These are phyloP conservation scores for Gaeumannomyces tritici DNA, from an alignment of 2,329 filamentous ascomycete species.

Conservation along the genomic window DNA sequence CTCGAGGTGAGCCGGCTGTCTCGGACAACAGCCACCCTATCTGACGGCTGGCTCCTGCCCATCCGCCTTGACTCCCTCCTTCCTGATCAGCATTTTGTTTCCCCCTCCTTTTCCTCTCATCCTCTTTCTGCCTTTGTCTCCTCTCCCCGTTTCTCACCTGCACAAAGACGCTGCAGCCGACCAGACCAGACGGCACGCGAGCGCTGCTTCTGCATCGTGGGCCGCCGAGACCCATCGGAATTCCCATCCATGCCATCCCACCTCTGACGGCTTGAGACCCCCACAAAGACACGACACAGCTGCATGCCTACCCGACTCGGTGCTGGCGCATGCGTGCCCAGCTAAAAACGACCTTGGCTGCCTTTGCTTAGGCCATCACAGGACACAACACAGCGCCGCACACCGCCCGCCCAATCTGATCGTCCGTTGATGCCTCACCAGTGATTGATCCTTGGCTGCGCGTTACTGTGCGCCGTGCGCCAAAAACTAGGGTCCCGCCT, in stretches of 20 bases:
- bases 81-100: background rate
- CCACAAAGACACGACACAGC: background rate
- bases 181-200: too few relatives aligned
- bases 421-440: background rate
- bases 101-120: background rate
- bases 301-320: background rate
- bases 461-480: background rate
- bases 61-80: background rate
- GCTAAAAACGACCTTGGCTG: background rate
- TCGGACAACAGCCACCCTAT: background rate
- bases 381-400: background rate
- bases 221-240: background rate
- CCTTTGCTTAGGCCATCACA: background rate
- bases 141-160: background rate
- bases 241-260: background rate
- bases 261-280: background rate
- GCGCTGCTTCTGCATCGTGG: background rate
- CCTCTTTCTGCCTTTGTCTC: background rate
- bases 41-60: too few relatives aligned
- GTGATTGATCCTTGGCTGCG: background rate
- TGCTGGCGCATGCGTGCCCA: background rate
- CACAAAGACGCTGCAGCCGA: too few relatives aligned
- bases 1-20: background rate
- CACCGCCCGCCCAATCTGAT: background rate
- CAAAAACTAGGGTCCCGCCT: background rate